Conservation (phyloP, 1,284 basidiomycete species). For the Salmacisia buchloeana region DNA sequence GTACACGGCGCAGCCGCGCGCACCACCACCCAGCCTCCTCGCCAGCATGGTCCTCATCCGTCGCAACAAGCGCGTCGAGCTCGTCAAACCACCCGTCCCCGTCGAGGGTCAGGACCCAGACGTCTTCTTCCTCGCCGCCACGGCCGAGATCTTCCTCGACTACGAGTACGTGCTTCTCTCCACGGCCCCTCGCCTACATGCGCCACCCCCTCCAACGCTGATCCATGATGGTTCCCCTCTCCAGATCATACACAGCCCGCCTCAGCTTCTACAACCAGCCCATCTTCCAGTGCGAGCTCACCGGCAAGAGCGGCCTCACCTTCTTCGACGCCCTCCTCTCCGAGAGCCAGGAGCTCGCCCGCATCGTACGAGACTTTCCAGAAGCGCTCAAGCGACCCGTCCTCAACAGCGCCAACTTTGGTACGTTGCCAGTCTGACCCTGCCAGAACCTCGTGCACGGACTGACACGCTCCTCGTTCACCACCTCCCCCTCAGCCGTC, state of each 20-base stretch:
- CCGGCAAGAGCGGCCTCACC: constrained; percentile 83
- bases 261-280: constrained; percentile 89
- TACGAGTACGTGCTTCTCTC: constrained; percentile 34
- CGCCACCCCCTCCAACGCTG: not conserved
- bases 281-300: constrained; percentile 90
- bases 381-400: constrained; percentile 85
- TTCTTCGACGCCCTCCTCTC: constrained; percentile 90
- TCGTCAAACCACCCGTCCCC: constrained; percentile 30
- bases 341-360: constrained; percentile 78
- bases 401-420: constrained; percentile 87
- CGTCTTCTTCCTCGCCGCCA: constrained; percentile 44
- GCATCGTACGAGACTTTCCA: constrained; percentile 83
- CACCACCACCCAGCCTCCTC: too few species aligned
- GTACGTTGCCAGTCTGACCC: constrained; percentile 58
- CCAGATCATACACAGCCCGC: constrained; percentile 77
- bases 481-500: constrained; percentile 64
- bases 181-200: not conserved
- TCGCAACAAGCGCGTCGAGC: constrained; percentile 40
- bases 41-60: constrained; percentile 43
- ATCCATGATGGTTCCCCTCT: not conserved
- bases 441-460: too few species aligned
- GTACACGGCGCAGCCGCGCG: too few species aligned
- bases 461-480: constrained; percentile 5
- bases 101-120: constrained; percentile 33
- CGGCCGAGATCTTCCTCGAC: constrained; percentile 47